phyloP scores from a whole-genome alignment of 345 rosid species.

The Hevea brasiliensis region DNA sequence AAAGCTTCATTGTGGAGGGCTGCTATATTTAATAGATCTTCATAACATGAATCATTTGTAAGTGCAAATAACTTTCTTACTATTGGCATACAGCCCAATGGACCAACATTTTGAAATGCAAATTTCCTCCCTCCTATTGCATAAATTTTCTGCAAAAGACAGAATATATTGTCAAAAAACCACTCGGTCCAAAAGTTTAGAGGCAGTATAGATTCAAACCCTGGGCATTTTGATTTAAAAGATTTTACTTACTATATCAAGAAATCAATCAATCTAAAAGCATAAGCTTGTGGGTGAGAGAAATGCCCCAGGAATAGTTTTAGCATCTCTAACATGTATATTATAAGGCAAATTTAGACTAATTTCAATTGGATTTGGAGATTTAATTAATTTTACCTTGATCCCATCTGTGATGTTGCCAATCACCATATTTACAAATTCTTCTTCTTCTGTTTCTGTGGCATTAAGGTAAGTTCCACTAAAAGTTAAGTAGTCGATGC shows the following conservation, averaged over 20 bases:
- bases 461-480: too few relatives aligned
- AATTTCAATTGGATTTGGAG: too few relatives aligned
- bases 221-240: too few relatives aligned
- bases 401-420: not conserved
- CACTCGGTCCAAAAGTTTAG: too few relatives aligned
- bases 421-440: not conserved
- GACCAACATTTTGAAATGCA: slow-evolving; percentile 23
- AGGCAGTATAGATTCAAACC: too few relatives aligned
- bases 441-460: not conserved
- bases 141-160: slow-evolving; percentile 12
- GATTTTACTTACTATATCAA: too few relatives aligned
- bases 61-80: not conserved
- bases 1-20: slow-evolving; percentile 1
- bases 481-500: slow-evolving; percentile 17
- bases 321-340: too few relatives aligned
- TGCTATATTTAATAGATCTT: not conserved
- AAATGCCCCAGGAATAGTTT: too few relatives aligned
- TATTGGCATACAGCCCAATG: slow-evolving; percentile 12
- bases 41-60: not conserved
- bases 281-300: too few relatives aligned
- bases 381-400: not conserved
- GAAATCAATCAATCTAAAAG: too few relatives aligned
- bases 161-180: too few relatives aligned
- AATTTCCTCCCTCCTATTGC: slow-evolving; percentile 18
- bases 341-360: too few relatives aligned